Base-by-base conservation (phyloP, 352 stramenopile genomes). In the Blastocystis sp. region DNA sequence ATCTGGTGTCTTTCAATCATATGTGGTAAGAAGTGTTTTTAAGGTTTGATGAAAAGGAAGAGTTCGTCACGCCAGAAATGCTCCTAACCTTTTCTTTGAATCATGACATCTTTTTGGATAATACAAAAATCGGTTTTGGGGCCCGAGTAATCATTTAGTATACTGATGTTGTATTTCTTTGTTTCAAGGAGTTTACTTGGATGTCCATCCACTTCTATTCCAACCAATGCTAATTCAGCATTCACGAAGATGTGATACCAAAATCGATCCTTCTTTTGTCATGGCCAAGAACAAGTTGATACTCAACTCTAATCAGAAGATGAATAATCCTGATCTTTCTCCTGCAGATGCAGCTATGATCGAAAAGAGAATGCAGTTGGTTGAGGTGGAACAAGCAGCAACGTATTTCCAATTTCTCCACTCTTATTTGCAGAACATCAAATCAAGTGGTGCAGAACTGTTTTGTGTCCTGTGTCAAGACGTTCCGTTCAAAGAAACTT, bases 281-380 rank as follows among this genome's bases (percentile, higher is more conserved):
- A 48, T 48, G 2, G 15, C 19, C 6, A 62, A 33, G 56, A 33
- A 62, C 56, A 62, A 62, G 56, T 62, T 13, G 3, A 33, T 33
- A 62, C 19, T 48, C 40, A 9, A 15, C 19, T 33, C 3, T n/a
- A 62, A 62, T 13, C 19, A 33, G 13, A 62, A 33, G 27, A 62
- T 62, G 56, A 62, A 62, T 62, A 62, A 62, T 13, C 56, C 56
- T 33, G 56, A 62, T 62, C 22, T 79, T 27, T 58, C 33, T 19
- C 9, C 68, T 54, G 68, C 68, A 57, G 68, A 79, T 22, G 40
- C 33, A 22, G 68, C 68, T 5, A 44, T 59, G 33, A 35, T 79
- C 33, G 68, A 79, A 51, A 79, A 79, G n/a, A 79, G 68, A 79
- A 54, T 79, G 37, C 27, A 59, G n/a, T 19, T 79, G 9, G 33